Evolutionary conservation across 2,329 filamentous ascomycete species (phyloP).

Genomic region (Phaeosphaeria sp.): DNA sequence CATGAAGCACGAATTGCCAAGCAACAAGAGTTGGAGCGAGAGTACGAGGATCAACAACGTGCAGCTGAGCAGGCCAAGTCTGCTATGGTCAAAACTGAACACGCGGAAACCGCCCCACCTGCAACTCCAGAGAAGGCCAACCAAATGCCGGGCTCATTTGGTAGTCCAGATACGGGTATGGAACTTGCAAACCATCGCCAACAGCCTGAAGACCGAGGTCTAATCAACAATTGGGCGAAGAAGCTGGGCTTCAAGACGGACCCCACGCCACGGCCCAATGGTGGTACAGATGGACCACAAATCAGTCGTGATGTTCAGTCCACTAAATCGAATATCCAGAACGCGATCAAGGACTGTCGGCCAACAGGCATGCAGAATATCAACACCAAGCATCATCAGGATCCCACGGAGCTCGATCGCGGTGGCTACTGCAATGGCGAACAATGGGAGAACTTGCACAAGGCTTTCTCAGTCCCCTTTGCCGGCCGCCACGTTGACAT

Average conservation of each 20-base stretch:
- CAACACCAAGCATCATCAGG: conserved; percentile 44
- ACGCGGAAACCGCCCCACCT: conserved; percentile 22
- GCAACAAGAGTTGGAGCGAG: conserved; percentile 73
- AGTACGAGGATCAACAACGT: conserved; percentile 66
- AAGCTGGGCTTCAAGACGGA: conserved; percentile 45
- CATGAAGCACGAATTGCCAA: conserved; percentile 88
- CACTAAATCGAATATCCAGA: conserved; percentile 45
- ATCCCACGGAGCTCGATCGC: conserved; percentile 45
- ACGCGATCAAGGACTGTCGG: conserved; percentile 46
- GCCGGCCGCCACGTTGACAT: conserved; percentile 43
- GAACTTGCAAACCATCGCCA: conserved; percentile 34
- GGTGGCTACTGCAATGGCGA: conserved; percentile 48
- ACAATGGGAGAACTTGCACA: conserved; percentile 46
- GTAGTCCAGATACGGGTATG: conserved; percentile 40
- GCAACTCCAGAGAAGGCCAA: conserved; percentile 37
- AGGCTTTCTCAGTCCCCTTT: conserved; percentile 44
- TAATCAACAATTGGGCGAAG: conserved; percentile 47
- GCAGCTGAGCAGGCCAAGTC: conserved; percentile 38
- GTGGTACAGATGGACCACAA: conserved; percentile 39
- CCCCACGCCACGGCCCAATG: conserved; percentile 15
- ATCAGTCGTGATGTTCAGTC: conserved; percentile 43
- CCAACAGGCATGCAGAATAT: conserved; percentile 42
- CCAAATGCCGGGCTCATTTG: conserved; percentile 47
- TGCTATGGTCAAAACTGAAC: conserved; percentile 18
- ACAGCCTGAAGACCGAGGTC: conserved; percentile 28